A percentile compares a stretch with the other conserved stretches of the same genome.
Evolutionary conservation across 805 yeast species (phyloP).

Genomic region (Saccharomycopsis malanga): DNA sequence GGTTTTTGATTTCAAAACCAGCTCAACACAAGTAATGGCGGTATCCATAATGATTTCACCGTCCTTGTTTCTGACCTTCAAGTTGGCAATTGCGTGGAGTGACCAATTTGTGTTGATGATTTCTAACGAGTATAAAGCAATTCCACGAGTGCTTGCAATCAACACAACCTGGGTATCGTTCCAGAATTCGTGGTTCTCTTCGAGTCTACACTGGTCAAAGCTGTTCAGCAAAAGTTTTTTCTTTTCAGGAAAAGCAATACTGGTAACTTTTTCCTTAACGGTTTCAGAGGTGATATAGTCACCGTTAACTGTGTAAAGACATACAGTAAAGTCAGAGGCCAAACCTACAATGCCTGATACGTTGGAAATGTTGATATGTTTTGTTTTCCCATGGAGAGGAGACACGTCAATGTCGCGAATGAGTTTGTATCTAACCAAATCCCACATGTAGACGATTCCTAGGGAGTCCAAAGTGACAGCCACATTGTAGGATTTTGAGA

Average conservation of each 20-base stretch:
- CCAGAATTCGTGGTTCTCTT: conserved; percentile 35
- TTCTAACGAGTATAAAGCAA: conserved; percentile 21
- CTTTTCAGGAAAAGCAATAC: conserved; percentile 24
- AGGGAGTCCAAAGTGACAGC: conserved; percentile 46
- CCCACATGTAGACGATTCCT: conserved; percentile 62
- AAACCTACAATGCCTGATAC: conserved; percentile 49
- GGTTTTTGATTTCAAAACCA: conserved; percentile 29
- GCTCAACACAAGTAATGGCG: conserved; percentile 29
- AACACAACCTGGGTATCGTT: conserved; percentile 31
- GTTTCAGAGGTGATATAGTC: conserved; percentile 27
- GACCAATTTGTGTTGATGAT: conserved; percentile 29
- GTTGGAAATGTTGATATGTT: conserved; percentile 41
- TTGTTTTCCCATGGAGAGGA: conserved; percentile 22
- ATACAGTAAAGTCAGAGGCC: conserved; percentile 27
- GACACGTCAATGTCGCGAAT: conserved; percentile 32
- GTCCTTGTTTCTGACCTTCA: conserved; percentile 25
- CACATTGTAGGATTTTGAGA: conserved; percentile 46
- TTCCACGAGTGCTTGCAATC: conserved; percentile 32
- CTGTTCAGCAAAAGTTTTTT: conserved; percentile 26
- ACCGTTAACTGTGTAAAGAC: conserved; percentile 50
- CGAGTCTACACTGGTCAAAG: conserved; percentile 24
- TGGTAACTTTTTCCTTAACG: conserved; percentile 20
- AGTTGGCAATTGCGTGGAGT: conserved; percentile 24
- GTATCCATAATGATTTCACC: conserved; percentile 17
- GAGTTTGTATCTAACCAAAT: conserved; percentile 43